Evolutionary conservation across 2,329 filamentous ascomycete species (phyloP), one percentile per base, ranked within the genome.

Genomic region (Aquanectria penicillioides): DNA sequence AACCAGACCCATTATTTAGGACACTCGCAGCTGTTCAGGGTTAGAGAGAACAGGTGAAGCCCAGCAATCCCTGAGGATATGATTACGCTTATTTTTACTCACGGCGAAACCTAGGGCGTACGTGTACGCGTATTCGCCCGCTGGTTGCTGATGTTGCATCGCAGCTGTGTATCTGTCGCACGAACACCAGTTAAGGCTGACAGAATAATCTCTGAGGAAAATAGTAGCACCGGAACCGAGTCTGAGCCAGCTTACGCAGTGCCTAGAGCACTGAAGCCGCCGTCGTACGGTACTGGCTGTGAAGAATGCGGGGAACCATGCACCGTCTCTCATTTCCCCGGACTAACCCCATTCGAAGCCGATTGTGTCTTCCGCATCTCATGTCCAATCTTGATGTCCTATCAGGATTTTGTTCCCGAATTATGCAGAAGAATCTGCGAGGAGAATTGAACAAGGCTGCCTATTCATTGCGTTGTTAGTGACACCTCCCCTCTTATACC

Each of bases 251-350:
- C 18, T 28, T 23, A 38, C 31, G 46, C 33, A 43, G 36, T 26
- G 37, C 17, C 26, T 26, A 26, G 49, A 25, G 31, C n/a, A 23
- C 8, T 25, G 22, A 23, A 34, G 20, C 33, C 31, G 15, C 8
- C 18, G 17, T 41, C 36, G 25, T 26, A 44, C 11, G 37, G 29
- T 40, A 17, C 22, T 31, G 15, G 47, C 34, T 20, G 8, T 43
- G 28, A 23, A 52, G 28, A 52, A 52, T 52, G 49, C 49, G 49
- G 49, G 49, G 49, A 52, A 52, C 49, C 49, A 52, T 44, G 49
- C 37, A n/a, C 26, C 12, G 23, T n/a, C 36, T 41, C 26, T 13
- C 26, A 28, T 23, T 50, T 28, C 37, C 48, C 48, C 37, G 26
- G 48, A 41, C 48, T 41, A 41, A 25, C 26, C 48, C 37, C 31